phyloP scores from a whole-genome alignment of 2,329 filamentous ascomycete genomes.

The Alternaria incomplexa region DNA sequence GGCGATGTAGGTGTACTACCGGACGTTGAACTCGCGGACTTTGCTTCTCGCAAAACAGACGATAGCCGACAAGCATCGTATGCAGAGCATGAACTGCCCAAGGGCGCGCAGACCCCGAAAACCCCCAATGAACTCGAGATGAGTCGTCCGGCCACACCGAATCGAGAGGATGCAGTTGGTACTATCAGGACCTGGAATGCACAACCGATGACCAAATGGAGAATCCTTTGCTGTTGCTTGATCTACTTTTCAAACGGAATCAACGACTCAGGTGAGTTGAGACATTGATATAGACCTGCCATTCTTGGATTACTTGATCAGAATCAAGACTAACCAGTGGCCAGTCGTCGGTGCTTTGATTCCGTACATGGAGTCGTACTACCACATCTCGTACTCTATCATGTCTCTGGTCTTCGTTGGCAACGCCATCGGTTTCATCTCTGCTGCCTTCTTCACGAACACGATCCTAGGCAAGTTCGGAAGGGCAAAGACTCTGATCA shows the following conservation, averaged over 20 bases:
- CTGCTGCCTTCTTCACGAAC: slow-evolving; percentile 73
- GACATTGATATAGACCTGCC: background rate
- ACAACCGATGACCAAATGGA: slow-evolving; percentile 70
- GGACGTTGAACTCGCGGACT: slow-evolving; percentile 45
- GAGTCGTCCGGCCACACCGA: slow-evolving; percentile 60
- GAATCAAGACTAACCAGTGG: slow-evolving; percentile 10
- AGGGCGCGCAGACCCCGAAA: slow-evolving; percentile 32
- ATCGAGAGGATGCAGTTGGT: slow-evolving; percentile 49
- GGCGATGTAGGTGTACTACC: slow-evolving; percentile 26
- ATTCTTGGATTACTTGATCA: background rate
- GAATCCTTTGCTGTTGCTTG: slow-evolving; percentile 68
- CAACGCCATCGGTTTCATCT: slow-evolving; percentile 77
- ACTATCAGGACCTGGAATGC: slow-evolving; percentile 64
- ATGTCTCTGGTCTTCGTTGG: slow-evolving; percentile 84
- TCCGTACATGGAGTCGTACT: slow-evolving; percentile 79
- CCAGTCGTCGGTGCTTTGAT: slow-evolving; percentile 74
- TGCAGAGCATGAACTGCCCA: slow-evolving; percentile 12
- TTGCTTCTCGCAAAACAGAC: slow-evolving; percentile 26
- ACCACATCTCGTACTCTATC: slow-evolving; percentile 75
- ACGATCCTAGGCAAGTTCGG: slow-evolving; percentile 67
- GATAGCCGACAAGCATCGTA: slow-evolving; percentile 29
- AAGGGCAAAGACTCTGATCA: slow-evolving; percentile 66
- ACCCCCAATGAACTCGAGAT: slow-evolving; percentile 58
- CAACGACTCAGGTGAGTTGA: slow-evolving; percentile 65
- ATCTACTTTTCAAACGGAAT: slow-evolving; percentile 73